A percentile compares a stretch with the other conserved stretches of the same genome.
Conservation (phyloP, 768 basidiomycete genomes). For the Pulveroboletus sp. region DNA sequence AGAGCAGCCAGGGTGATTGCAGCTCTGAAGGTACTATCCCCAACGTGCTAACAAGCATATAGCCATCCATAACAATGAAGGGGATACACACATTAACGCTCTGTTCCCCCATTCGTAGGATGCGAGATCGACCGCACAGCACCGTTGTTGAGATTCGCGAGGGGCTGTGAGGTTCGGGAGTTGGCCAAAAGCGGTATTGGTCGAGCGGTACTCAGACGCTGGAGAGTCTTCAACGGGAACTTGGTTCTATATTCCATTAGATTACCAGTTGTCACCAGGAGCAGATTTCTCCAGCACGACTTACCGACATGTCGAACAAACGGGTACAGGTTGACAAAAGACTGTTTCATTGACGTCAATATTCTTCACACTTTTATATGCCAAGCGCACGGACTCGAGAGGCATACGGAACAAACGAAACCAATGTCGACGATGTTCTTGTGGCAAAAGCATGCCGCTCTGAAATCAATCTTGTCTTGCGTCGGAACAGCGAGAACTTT, state of each 20-base stretch:
- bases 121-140: constrained; percentile 17
- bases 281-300: constrained; percentile 27
- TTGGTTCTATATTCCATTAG: constrained; percentile 61
- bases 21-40: neutral
- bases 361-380: neutral
- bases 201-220: constrained; percentile 68
- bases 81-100: constrained; percentile 7
- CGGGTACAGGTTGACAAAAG: constrained; percentile 90
- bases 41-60: neutral
- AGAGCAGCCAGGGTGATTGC: neutral
- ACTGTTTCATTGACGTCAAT: constrained; percentile 47
- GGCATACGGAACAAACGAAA: constrained; percentile 97
- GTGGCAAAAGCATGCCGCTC: constrained; percentile 98
- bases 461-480: constrained; percentile 94
- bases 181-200: constrained; percentile 35
- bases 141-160: constrained; percentile 34
- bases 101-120: constrained; percentile 18
- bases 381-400: constrained; percentile 70
- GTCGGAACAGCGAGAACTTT: constrained; percentile 80
- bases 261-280: neutral
- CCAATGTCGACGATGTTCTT: constrained; percentile 95
- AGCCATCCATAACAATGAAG: neutral
- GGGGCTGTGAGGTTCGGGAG: constrained; percentile 30
- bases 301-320: constrained; percentile 91
- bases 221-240: constrained; percentile 91